A percentile compares a stretch with the other conserved stretches of the same genome.
phyloP scores from a whole-genome alignment of 352 stramenopile genomes.

The Stramenopiles sp. region DNA sequence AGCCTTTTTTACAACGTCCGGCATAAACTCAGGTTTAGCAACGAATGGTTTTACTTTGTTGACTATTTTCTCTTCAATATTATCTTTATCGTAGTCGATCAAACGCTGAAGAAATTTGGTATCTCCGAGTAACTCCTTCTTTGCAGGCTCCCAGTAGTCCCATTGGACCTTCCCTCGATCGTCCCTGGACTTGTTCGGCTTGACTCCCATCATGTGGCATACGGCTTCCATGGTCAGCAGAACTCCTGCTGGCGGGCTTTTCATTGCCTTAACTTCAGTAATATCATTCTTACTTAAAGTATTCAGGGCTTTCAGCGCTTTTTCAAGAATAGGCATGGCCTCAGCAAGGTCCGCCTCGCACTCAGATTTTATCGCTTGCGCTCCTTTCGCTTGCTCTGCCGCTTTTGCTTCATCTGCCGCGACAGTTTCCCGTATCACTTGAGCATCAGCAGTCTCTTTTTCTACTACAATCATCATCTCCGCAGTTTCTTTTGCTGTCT shows the following conservation, averaged over 20 bases:
- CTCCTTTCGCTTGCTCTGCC: constrained; percentile 37
- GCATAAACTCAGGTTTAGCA: constrained; percentile 59
- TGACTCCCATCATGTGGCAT: constrained; percentile 65
- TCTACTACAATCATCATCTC: constrained; percentile 65
- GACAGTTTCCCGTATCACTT: constrained; percentile 55
- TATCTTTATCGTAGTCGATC: constrained; percentile 80
- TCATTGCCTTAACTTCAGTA: constrained; percentile 68
- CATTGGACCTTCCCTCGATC: constrained; percentile 63
- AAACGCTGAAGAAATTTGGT: constrained; percentile 67
- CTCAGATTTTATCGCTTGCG: constrained; percentile 60
- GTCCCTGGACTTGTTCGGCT: constrained; percentile 59
- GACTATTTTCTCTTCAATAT: constrained; percentile 70
- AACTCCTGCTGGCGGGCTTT: constrained; percentile 61
- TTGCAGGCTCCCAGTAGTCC: constrained; percentile 64
- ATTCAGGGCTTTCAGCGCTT: constrained; percentile 65
- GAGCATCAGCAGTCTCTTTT: constrained; percentile 59
- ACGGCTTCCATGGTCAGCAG: constrained; percentile 76
- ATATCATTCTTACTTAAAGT: constrained; percentile 73
- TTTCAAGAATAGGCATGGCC: constrained; percentile 68
- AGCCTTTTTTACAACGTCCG: constrained; percentile 71
- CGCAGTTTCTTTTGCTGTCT: constrained; percentile 38
- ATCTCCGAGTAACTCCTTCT: constrained; percentile 68
- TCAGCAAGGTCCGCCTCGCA: constrained; percentile 74
- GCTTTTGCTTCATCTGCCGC: constrained; percentile 37
- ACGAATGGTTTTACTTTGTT: constrained; percentile 74